Conservation (phyloP, 2,329 filamentous ascomycete genomes). For the Alternaria longipes region DNA sequence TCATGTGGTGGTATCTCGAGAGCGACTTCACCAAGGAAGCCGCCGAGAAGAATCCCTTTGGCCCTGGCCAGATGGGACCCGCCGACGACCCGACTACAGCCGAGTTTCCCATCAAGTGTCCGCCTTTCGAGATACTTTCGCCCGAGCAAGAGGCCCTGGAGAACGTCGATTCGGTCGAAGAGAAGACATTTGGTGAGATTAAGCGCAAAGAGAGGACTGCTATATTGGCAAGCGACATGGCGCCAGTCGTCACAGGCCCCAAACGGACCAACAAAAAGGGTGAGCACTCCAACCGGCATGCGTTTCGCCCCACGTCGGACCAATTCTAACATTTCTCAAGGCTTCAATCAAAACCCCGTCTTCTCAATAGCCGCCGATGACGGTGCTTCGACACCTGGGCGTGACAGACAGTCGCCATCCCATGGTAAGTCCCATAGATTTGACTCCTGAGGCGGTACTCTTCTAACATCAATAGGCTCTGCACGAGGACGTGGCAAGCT, state of each 20-base stretch:
- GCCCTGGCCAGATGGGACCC: conserved; percentile 58
- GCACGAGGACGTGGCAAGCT: conserved; percentile 48
- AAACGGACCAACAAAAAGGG: conserved; percentile 61
- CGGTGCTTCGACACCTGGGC: conserved; percentile 51
- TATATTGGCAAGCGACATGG: conserved; percentile 79
- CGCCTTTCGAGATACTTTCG: conserved; percentile 71
- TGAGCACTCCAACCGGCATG: conserved; percentile 20
- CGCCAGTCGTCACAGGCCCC: conserved; percentile 66
- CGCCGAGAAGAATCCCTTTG: conserved; percentile 90
- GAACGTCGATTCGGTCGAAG: conserved; percentile 77
- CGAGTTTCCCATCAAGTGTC: conserved; percentile 66
- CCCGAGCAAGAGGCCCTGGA: conserved; percentile 72
- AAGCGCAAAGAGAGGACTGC: conserved; percentile 77
- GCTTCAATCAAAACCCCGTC: conserved; percentile 54
- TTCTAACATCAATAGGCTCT: conserved; percentile 37
- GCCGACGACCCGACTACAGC: conserved; percentile 50
- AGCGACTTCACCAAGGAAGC: conserved; percentile 92
- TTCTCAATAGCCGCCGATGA: conserved; percentile 54
- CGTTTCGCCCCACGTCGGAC: not conserved
- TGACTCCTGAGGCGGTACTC: not conserved
- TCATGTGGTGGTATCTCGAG: conserved; percentile 99
- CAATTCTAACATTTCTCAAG: conserved; percentile 28
- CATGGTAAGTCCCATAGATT: conserved; percentile 35
- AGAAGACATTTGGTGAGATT: conserved; percentile 73
- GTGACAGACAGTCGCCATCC: conserved; percentile 53